Conservation (phyloP, 305 asterid species). For the Fraxinus sp. region DNA sequence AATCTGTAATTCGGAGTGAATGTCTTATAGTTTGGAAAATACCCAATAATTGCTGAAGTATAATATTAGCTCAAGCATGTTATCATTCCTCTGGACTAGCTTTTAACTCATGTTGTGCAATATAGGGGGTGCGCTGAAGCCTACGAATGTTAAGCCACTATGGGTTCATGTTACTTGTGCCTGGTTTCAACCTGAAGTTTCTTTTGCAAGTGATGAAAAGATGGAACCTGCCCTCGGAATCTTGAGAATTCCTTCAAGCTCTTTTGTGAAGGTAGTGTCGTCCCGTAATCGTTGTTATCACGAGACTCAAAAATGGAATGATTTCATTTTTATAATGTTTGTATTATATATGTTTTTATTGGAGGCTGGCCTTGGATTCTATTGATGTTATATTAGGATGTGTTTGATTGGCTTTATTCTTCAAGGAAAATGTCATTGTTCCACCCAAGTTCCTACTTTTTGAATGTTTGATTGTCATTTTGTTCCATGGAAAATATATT, state of each 20-base stretch:
- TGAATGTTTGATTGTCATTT: neutral
- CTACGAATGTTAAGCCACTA: constrained; percentile 72
- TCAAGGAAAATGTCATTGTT: neutral
- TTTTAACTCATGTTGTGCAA: constrained; percentile 28
- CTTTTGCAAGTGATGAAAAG: constrained; percentile 86
- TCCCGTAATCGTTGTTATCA: constrained; percentile 6
- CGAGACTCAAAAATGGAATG: neutral
- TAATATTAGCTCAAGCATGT: constrained; percentile 1
- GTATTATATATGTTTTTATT: neutral
- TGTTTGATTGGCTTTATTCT: neutral
- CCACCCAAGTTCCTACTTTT: neutral
- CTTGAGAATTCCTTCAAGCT: constrained; percentile 83
- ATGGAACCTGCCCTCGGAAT: constrained; percentile 99
- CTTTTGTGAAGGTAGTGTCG: constrained; percentile 76
- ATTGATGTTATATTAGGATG: neutral
- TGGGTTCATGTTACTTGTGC: constrained; percentile 99
- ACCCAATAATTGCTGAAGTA: constrained; percentile 4
- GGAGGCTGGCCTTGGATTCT: neutral
- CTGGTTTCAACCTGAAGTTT: constrained; percentile 99
- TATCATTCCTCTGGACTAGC: constrained; percentile 11
- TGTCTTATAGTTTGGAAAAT: constrained; percentile 13
- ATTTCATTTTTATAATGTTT: constrained; percentile 9
- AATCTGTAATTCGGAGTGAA: neutral
- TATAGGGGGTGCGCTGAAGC: constrained; percentile 96
- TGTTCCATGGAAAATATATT: neutral